phyloP scores from a whole-genome alignment of 306 rosid species.

The Cucurbita moschata region DNA sequence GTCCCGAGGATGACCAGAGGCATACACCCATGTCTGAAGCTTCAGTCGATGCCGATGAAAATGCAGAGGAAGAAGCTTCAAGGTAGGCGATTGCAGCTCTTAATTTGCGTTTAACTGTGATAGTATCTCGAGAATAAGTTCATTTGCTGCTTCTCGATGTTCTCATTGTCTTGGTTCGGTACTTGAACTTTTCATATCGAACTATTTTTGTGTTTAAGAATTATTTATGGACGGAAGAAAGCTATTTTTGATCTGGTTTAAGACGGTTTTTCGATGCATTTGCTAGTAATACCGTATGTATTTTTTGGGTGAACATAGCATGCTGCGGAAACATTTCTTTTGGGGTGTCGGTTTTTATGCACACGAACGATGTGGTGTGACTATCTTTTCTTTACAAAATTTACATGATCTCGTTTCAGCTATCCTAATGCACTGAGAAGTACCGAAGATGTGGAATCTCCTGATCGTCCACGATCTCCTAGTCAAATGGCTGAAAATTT shows the following conservation, averaged over 20 bases:
- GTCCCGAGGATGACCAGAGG: constrained; percentile 52
- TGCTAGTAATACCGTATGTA: neutral
- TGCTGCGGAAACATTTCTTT: neutral
- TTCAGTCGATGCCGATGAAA: constrained; percentile 58
- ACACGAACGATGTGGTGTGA: neutral
- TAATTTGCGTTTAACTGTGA: constrained; percentile 4
- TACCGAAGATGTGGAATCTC: constrained; percentile 48
- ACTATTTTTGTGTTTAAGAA: neutral
- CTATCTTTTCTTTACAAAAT: constrained; percentile 4
- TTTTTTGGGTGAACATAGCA: neutral
- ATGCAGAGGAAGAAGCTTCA: constrained; percentile 41
- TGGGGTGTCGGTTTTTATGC: neutral
- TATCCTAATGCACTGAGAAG: constrained; percentile 38
- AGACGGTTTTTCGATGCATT: neutral
- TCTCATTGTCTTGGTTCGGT: neutral
- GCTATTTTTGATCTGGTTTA: neutral
- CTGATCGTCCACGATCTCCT: constrained; percentile 56
- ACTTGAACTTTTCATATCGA: neutral
- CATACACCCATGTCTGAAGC: constrained; percentile 57
- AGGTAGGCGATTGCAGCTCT: constrained; percentile 42
- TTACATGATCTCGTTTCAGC: constrained; percentile 16
- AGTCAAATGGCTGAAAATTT: constrained; percentile 31
- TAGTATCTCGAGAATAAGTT: neutral
- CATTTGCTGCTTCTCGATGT: neutral
- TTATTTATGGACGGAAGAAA: neutral